Evolutionary conservation across 2,329 filamentous ascomycete genomes (phyloP).

Genomic region (Aspergillus niger): DNA sequence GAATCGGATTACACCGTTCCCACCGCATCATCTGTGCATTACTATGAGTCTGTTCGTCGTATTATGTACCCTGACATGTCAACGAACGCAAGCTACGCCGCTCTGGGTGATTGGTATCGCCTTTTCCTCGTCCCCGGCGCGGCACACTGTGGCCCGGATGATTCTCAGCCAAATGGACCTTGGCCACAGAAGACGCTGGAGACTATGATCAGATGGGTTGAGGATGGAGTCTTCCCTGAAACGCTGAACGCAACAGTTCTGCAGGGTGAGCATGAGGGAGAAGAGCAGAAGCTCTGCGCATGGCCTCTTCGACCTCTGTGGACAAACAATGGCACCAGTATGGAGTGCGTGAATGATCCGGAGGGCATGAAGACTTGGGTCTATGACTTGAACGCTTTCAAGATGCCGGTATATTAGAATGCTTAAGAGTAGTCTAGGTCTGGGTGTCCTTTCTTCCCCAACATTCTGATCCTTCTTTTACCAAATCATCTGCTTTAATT

Average conservation of each 20-base stretch:
- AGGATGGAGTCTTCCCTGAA: conserved; percentile 49
- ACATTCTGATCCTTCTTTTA: no score
- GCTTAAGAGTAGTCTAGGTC: no score
- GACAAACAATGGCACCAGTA: conserved; percentile 12
- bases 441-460: no score
- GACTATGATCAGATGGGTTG: conserved; percentile 55
- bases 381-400: conserved; percentile 16
- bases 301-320: conserved; percentile 38
- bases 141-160: conserved; percentile 53
- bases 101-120: conserved; percentile 57
- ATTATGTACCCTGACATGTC: conserved; percentile 51
- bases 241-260: conserved; percentile 46
- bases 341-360: conserved; percentile 18
- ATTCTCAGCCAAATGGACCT: conserved; percentile 45
- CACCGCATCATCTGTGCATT: conserved; percentile 56
- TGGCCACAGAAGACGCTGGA: conserved; percentile 51
- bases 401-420: conserved; percentile 19
- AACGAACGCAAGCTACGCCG: conserved; percentile 42
- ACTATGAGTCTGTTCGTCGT: conserved; percentile 56
- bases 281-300: conserved; percentile 38
- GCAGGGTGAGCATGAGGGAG: conserved; percentile 30
- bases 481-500: no score
- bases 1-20: conserved; percentile 58
- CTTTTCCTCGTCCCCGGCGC: conserved; percentile 59
- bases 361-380: conserved; percentile 18